Percentiles rank a stretch among this genome's conserved stretches.
Evolutionary conservation across 805 yeast species (phyloP).

Genomic region (Cyberlindnera petersonii): DNA sequence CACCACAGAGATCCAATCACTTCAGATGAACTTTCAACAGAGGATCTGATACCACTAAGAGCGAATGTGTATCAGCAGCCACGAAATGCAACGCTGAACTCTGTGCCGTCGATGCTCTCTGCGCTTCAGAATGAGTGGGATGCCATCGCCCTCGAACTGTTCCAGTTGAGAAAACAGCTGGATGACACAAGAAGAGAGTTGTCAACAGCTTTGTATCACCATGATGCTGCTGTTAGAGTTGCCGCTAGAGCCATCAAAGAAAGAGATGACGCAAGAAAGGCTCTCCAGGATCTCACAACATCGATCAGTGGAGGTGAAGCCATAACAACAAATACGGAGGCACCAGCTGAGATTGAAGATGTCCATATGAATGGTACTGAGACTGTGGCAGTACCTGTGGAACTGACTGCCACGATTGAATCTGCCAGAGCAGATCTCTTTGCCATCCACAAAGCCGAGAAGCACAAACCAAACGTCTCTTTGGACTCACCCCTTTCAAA

Average conservation of each 20-base stretch:
- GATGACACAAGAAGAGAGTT: constrained; percentile 64
- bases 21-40: constrained; percentile 52
- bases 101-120: constrained; percentile 75
- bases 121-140: constrained; percentile 90
- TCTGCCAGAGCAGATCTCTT: constrained; percentile 18
- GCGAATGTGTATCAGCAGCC: constrained; percentile 32
- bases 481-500: constrained; percentile 9
- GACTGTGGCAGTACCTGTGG: constrained; percentile 14
- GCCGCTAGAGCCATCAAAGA: constrained; percentile 74
- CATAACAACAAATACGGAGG: neutral
- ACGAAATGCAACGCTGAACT: constrained; percentile 47
- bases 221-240: constrained; percentile 88
- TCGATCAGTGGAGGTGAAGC: constrained; percentile 32
- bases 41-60: constrained; percentile 52
- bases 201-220: constrained; percentile 72
- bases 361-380: constrained; percentile 3
- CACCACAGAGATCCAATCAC: constrained; percentile 74
- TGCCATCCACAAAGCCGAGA: constrained; percentile 21
- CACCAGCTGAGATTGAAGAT: constrained; percentile 2
- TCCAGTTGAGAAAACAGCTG: constrained; percentile 69
- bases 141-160: constrained; percentile 74
- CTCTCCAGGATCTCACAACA: constrained; percentile 52
- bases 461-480: constrained; percentile 22
- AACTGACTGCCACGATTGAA: constrained; percentile 7
- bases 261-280: constrained; percentile 66